phyloP scores from a whole-genome alignment of 2,329 filamentous ascomycete genomes.

The Hypoxylon sp. region DNA sequence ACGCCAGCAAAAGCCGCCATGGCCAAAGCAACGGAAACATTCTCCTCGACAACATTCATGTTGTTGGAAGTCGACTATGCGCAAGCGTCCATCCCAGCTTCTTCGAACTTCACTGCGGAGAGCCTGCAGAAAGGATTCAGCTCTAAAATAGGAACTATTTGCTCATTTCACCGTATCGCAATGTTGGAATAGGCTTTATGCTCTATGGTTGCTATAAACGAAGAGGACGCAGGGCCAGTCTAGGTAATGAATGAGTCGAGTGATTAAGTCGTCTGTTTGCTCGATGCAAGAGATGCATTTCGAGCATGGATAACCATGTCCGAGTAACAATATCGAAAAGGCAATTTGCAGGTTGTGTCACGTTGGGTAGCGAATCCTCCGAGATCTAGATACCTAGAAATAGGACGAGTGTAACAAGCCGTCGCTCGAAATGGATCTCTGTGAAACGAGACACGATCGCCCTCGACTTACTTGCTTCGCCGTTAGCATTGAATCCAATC shows the following conservation, averaged over 20 bases:
- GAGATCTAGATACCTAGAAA: too few relatives aligned
- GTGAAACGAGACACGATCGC: too few relatives aligned
- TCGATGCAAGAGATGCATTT: constrained; percentile 2
- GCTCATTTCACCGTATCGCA: too few relatives aligned
- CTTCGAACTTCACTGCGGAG: constrained; percentile 2
- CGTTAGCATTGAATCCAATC: too few relatives aligned
- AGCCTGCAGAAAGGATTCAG: constrained; percentile 2
- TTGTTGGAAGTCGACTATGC: constrained; percentile 1
- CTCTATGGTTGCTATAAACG: too few relatives aligned
- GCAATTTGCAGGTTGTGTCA: constrained; percentile 1
- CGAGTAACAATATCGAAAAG: constrained; percentile 1
- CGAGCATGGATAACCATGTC: constrained; percentile 1
- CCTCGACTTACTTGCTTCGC: too few relatives aligned
- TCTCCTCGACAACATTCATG: constrained; percentile 8
- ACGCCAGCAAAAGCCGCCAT: constrained; percentile 51
- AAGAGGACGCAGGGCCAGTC: too few relatives aligned
- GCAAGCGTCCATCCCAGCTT: constrained; percentile 2
- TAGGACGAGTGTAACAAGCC: too few relatives aligned
- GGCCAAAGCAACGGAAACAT: constrained; percentile 42
- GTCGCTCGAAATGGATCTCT: too few relatives aligned
- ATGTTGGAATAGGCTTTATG: too few relatives aligned
- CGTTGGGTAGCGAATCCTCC: too few relatives aligned
- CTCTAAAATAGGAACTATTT: too few relatives aligned
- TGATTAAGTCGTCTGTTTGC: neutral
- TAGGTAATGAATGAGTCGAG: neutral